phyloP scores from a whole-genome alignment of 2,329 filamentous ascomycete species.

The Septoria petroselini region DNA sequence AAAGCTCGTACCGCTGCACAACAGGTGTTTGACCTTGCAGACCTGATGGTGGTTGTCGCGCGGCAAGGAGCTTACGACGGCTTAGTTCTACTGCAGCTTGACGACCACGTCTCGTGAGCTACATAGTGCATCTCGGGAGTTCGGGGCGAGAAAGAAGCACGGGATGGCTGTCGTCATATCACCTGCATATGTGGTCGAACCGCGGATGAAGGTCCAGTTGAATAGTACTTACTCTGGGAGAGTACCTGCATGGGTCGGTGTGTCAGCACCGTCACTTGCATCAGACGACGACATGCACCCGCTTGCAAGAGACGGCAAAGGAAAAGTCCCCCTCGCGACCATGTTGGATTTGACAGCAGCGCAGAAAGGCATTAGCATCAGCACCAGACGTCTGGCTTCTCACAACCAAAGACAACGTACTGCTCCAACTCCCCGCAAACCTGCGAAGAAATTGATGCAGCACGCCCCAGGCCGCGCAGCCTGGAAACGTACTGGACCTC shows the following conservation, averaged over 20 bases:
- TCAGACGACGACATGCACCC: neutral
- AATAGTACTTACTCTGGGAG: neutral
- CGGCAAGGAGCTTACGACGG: neutral
- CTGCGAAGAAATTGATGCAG: slow-evolving; percentile 6
- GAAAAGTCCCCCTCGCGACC: neutral
- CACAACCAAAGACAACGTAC: neutral
- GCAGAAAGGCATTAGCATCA: too few relatives aligned
- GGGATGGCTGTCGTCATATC: neutral
- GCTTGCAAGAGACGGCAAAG: neutral
- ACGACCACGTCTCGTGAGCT: slow-evolving; percentile 6
- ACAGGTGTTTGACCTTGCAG: neutral
- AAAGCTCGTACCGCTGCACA: neutral
- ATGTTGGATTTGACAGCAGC: neutral
- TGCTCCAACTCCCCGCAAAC: slow-evolving; percentile 8
- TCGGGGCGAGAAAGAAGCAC: neutral
- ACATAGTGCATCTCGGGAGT: slow-evolving; percentile 3
- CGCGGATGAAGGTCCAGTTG: neutral
- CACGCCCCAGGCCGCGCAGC: neutral
- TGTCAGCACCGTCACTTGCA: neutral
- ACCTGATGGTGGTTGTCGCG: too few relatives aligned
- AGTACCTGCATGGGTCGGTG: neutral
- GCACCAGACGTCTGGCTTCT: neutral
- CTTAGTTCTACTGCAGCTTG: neutral
- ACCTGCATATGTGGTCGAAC: neutral
- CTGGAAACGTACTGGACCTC: slow-evolving; percentile 10